Conservation (phyloP, 345 rosid genomes). For the Luvunga scandens region DNA sequence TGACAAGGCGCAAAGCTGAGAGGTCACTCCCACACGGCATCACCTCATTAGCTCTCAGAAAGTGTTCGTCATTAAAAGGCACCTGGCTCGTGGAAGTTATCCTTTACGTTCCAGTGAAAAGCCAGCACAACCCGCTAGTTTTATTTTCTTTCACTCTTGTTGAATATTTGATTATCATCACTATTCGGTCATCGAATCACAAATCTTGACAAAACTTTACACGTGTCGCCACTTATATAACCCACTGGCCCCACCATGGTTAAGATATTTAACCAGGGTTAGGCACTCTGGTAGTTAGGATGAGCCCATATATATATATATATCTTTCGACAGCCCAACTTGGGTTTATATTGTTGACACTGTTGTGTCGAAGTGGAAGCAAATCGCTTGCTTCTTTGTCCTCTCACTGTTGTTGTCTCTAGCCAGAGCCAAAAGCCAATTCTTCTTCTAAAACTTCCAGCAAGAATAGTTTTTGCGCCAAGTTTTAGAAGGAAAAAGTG, state of each 20-base stretch:
- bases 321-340: neutral
- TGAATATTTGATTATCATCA: neutral
- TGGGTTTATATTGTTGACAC: neutral
- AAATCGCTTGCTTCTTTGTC: neutral
- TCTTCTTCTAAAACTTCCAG: too few species aligned
- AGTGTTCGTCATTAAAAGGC: neutral
- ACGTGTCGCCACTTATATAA: conserved; percentile 42
- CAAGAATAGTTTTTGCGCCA: neutral
- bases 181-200: neutral
- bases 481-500: neutral
- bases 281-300: conserved; percentile 10
- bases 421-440: neutral
- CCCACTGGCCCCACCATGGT: conserved; percentile 1
- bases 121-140: neutral
- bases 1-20: neutral
- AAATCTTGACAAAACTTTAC: conserved; percentile 22
- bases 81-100: conserved; percentile 21
- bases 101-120: neutral
- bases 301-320: conserved; percentile 7
- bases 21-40: conserved; percentile 12
- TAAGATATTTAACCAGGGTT: conserved; percentile 22
- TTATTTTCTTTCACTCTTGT: neutral
- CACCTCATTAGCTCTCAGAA: conserved; percentile 10
- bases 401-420: neutral
- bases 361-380: neutral